Evolutionary conservation across 768 basidiomycete genomes (phyloP).

Genomic region (Suillus clintonianus): DNA sequence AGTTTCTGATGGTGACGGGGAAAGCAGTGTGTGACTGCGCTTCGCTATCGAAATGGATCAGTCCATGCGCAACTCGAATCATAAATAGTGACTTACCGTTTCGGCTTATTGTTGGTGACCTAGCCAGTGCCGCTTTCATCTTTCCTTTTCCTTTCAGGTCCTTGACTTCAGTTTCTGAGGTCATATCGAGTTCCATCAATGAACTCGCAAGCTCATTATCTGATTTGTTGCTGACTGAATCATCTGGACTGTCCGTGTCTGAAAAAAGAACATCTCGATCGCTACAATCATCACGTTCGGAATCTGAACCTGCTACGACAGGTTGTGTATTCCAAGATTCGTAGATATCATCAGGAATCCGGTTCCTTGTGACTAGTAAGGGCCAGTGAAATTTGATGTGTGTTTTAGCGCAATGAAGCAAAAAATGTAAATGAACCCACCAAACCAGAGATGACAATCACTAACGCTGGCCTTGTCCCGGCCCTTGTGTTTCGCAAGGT

Average conservation of each 20-base stretch:
- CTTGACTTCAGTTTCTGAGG: no score
- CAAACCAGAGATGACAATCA: slow-evolving; percentile 3
- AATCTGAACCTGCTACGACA: not conserved
- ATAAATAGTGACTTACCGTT: not conserved
- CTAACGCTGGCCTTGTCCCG: not conserved
- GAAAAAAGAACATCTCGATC: not conserved
- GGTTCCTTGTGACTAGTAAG: not conserved
- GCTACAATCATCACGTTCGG: not conserved
- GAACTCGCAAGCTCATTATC: not conserved
- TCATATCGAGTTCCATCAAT: no score
- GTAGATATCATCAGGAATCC: not conserved
- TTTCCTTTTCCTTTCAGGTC: no score
- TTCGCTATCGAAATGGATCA: not conserved
- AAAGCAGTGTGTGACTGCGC: not conserved
- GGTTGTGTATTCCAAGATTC: slow-evolving; percentile 1
- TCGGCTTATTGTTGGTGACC: no score
- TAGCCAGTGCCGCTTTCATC: no score
- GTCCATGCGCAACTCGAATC: not conserved
- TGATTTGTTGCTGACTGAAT: not conserved
- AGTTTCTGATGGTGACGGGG: no score
- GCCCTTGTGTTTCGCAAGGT: not conserved
- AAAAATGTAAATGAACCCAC: not conserved
- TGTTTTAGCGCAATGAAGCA: not conserved
- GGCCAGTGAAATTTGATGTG: not conserved
- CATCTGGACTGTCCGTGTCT: not conserved